Evolutionary conservation across 345 rosid genomes (phyloP), one percentile per base, ranked within the genome.

Genomic region (Dipteronia sinensis): DNA sequence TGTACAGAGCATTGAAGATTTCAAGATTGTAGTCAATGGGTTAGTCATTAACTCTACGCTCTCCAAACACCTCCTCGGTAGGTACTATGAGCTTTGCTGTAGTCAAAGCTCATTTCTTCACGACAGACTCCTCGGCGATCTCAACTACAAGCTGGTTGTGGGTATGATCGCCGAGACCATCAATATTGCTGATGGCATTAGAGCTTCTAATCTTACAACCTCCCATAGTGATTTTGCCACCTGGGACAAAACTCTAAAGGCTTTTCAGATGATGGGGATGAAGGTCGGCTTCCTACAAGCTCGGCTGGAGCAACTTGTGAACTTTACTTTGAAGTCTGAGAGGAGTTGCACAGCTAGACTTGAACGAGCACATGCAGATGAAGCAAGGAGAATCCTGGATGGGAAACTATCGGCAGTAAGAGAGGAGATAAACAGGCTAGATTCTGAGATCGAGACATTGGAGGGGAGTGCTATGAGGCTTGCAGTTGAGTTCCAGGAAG

Each of bases 61-160:
- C 66, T 49, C 83, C 58, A 77, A 79, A 72, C 68, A 84, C 80
- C 58, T 83, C 12, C 79, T 53, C 38, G 23, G 38, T 64, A 88
- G 86, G 76, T 86, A 88, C 65, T 85, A 78, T 53, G 83, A 86
- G 23, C 87, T 86, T 74, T 88, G 91, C 69, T 17, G 82, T 55
- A 82, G 84, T 40, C 85, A 83, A 74, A 84, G 77, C 3, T 53
- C 82, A 13, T 83, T 70, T 71, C 86, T 88, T 65, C 91, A 84
- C 12, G 82, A 78, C 22, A 23, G 77, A n/a, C 79, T 88, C 44
- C 59, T 84, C 0, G 79, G 72, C 44, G 85, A 87, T 31, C 85
- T 88, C 34, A 83, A 82, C 65, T 72, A 69, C 55, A 76, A 75
- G 46, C 71, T 85, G 55, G 72, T 34, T 20, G 79, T 76, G 6